Percentiles rank a stretch among this genome's conserved stretches.
phyloP scores from a whole-genome alignment of 768 basidiomycete species.

The Boletus sp. region DNA sequence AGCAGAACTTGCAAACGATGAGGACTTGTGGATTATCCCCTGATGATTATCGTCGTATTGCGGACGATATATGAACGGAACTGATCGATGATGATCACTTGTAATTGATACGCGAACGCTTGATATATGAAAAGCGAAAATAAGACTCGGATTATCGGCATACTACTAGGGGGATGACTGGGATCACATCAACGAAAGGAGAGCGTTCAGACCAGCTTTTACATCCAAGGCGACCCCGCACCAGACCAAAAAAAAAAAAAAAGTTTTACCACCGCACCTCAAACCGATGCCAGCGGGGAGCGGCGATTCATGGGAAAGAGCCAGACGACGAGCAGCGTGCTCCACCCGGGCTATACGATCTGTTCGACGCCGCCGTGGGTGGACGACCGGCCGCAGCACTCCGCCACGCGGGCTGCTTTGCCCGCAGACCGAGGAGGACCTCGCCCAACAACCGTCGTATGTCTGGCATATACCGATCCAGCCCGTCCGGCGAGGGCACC shows the following conservation, averaged over 20 bases:
- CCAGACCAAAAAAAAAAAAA: not conserved
- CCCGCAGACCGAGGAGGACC: conserved; percentile 40
- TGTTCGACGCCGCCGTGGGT: conserved; percentile 4
- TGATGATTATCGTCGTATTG: no score
- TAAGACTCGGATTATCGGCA: no score
- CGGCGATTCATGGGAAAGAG: conserved; percentile 9
- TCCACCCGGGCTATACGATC: not conserved
- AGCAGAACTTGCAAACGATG: conserved; percentile 36
- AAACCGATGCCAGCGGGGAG: no score
- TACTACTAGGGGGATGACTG: no score
- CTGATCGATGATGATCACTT: no score
- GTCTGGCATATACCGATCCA: conserved; percentile 39
- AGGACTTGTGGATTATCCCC: no score
- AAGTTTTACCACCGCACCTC: no score
- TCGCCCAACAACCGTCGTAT: conserved; percentile 36
- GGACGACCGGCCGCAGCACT: conserved; percentile 13
- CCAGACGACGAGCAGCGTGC: not conserved
- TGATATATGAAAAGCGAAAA: no score
- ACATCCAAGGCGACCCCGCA: not conserved
- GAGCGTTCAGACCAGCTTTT: not conserved
- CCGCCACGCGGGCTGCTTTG: conserved; percentile 42
- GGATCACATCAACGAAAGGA: not conserved
- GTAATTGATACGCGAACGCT: no score
- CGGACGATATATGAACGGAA: no score
- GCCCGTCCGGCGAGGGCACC: conserved; percentile 30